Evolutionary conservation across 352 stramenopile genomes (phyloP).

Genomic region (Globisporangium ultimum): DNA sequence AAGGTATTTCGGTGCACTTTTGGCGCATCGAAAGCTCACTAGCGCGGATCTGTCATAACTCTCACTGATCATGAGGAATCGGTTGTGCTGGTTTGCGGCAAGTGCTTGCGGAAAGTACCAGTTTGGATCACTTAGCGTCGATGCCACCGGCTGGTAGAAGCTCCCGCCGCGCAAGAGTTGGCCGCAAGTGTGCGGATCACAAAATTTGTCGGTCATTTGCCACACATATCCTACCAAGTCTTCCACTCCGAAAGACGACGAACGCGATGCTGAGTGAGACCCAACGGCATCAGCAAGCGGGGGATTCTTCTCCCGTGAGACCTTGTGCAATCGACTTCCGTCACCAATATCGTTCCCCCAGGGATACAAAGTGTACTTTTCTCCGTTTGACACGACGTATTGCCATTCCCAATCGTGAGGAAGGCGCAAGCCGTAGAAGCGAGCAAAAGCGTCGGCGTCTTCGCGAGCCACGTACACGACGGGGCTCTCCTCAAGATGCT

Average conservation of each 20-base stretch:
- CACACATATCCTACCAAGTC: conserved; percentile 82
- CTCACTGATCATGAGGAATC: conserved; percentile 69
- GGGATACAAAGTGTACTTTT: conserved; percentile 50
- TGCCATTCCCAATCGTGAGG: conserved; percentile 87
- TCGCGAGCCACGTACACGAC: conserved; percentile 77
- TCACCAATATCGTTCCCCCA: conserved; percentile 44
- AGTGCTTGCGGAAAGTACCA: conserved; percentile 85
- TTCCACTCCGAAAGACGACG: conserved; percentile 47
- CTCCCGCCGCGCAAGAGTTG: conserved; percentile 76
- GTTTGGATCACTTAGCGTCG: conserved; percentile 70
- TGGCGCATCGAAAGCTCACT: conserved; percentile 74
- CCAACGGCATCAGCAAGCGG: conserved; percentile 43
- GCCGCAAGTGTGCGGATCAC: conserved; percentile 74
- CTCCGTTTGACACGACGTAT: conserved; percentile 74
- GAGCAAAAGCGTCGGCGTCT: conserved; percentile 65
- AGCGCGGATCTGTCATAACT: conserved; percentile 71
- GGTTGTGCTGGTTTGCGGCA: conserved; percentile 62
- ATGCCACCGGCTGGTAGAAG: conserved; percentile 63
- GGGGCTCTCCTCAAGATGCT: conserved; percentile 42
- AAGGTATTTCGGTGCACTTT: conserved; percentile 16
- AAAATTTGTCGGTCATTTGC: conserved; percentile 87
- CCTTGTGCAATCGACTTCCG: conserved; percentile 14
- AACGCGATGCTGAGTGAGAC: conserved; percentile 42
- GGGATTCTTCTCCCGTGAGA: conserved; percentile 38
- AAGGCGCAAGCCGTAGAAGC: conserved; percentile 70